Conservation (phyloP, 1,284 basidiomycete genomes). For the Ustilago esculenta region DNA sequence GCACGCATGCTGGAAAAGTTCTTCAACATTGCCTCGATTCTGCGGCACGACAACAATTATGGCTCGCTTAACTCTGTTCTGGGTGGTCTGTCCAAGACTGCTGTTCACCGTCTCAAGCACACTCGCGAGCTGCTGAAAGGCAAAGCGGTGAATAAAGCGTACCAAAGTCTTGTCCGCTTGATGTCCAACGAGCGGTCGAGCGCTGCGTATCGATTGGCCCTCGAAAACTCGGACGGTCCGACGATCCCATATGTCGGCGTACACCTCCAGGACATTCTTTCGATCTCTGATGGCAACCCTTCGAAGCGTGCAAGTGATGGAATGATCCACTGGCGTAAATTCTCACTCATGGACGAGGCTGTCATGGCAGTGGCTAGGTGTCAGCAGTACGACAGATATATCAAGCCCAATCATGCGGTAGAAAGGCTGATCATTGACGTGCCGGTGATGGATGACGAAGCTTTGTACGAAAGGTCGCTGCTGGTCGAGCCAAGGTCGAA, state of each 20-base stretch:
- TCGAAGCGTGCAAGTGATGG: constrained; percentile 48
- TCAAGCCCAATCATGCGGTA: constrained; percentile 25
- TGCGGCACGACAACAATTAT: constrained; percentile 60
- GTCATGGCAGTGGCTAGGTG: constrained; percentile 56
- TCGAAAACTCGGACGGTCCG: constrained; percentile 56
- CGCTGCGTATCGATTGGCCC: constrained; percentile 57
- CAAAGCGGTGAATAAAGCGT: constrained; percentile 54
- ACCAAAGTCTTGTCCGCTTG: constrained; percentile 50
- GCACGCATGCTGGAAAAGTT: constrained; percentile 62
- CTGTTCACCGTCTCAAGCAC: constrained; percentile 54
- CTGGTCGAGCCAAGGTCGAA: constrained; percentile 44
- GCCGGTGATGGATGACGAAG: constrained; percentile 59
- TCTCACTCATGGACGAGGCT: constrained; percentile 60
- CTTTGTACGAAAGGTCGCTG: constrained; percentile 48
- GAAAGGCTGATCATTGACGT: constrained; percentile 52
- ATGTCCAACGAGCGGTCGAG: constrained; percentile 57
- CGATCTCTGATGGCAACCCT: constrained; percentile 60
- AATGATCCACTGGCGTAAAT: constrained; percentile 61
- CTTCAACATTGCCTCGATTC: constrained; percentile 56
- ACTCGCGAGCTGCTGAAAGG: constrained; percentile 57
- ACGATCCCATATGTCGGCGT: constrained; percentile 63
- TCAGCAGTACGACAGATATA: constrained; percentile 50
- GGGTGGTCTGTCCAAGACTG: constrained; percentile 56
- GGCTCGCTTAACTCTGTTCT: constrained; percentile 59
- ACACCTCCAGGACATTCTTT: constrained; percentile 60